Conservation (phyloP, 768 basidiomycete genomes). For the Daedaleopsis sinensis region DNA sequence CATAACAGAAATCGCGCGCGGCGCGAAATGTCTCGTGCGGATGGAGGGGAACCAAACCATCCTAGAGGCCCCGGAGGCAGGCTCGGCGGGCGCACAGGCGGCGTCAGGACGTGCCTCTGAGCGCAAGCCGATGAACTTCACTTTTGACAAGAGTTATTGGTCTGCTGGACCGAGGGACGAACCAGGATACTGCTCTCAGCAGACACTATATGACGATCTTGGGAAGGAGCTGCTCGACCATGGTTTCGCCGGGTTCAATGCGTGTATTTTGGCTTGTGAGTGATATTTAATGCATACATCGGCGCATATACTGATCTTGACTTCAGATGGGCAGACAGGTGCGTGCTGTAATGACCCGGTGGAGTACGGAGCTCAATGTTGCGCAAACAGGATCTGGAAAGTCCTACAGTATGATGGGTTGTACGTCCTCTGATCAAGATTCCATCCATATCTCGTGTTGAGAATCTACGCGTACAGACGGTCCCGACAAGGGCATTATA, state of each 20-base stretch:
- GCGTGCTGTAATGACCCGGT: constrained; percentile 30
- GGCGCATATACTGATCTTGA: constrained; percentile 11
- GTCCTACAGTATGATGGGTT: constrained; percentile 97
- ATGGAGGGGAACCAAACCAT: constrained; percentile 96
- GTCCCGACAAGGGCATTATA: constrained; percentile 95
- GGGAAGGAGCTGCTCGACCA: constrained; percentile 95
- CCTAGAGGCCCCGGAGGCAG: constrained; percentile 85
- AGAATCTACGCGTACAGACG: constrained; percentile 53
- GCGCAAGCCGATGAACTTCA: constrained; percentile 87
- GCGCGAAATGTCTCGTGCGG: constrained; percentile 91
- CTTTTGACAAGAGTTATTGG: constrained; percentile 99
- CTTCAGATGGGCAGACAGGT: constrained; percentile 84
- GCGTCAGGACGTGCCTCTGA: constrained; percentile 84
- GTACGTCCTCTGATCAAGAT: constrained; percentile 49
- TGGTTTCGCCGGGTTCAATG: constrained; percentile 95
- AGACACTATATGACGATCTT: constrained; percentile 92
- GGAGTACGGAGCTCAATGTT: not conserved
- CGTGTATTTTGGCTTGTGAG: constrained; percentile 98
- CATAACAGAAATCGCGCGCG: constrained; percentile 80
- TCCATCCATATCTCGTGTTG: not conserved
- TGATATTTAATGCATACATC: constrained; percentile 26
- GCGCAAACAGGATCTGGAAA: constrained; percentile 75
- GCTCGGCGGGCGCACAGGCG: constrained; percentile 53
- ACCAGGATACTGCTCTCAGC: constrained; percentile 88
- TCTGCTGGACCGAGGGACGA: constrained; percentile 91